These are phyloP conservation scores for Kodamaea laetipori DNA, from an alignment of 805 yeast species.

Conservation along the genomic window DNA sequence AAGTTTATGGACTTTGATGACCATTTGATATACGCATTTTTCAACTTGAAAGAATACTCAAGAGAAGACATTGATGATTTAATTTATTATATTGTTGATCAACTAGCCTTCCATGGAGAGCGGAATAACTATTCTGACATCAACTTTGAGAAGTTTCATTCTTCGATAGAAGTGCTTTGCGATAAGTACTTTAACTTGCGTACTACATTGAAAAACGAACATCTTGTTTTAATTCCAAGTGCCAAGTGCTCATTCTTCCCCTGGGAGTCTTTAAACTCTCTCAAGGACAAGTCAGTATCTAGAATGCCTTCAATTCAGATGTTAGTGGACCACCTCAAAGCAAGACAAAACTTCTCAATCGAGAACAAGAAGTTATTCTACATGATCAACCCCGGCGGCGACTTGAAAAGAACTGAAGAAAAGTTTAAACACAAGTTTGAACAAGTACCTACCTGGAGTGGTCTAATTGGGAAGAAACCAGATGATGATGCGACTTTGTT, in stretches of 20 bases:
- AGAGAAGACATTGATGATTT: constrained; percentile 58
- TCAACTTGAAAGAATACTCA: constrained; percentile 15
- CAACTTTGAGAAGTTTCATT: constrained; percentile 56
- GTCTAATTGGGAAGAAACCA: constrained; percentile 59
- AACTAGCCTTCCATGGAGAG: constrained; percentile 63
- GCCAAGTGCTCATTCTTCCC: constrained; percentile 71
- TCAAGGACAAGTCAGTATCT: constrained; percentile 59
- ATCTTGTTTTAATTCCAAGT: constrained; percentile 71
- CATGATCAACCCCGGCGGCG: constrained; percentile 81
- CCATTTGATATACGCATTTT: constrained; percentile 24
- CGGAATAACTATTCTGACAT: constrained; percentile 65
- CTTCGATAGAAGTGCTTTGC: constrained; percentile 52
- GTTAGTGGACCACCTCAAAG: constrained; percentile 41
- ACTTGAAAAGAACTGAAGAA: constrained; percentile 66
- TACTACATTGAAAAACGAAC: constrained; percentile 33
- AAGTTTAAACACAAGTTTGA: constrained; percentile 51
- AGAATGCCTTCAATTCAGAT: constrained; percentile 68
- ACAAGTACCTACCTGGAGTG: constrained; percentile 47
- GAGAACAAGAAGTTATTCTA: constrained; percentile 38
- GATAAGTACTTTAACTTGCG: constrained; percentile 23
- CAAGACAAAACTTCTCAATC: constrained; percentile 6
- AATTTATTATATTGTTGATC: constrained; percentile 61
- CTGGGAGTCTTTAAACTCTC: constrained; percentile 79
- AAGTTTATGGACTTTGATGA: constrained; percentile 20
- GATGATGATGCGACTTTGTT: constrained; percentile 50